These are phyloP conservation scores for Metschnikowia kofuensis DNA, from an alignment of 805 yeast genomes.

Conservation along the genomic window DNA sequence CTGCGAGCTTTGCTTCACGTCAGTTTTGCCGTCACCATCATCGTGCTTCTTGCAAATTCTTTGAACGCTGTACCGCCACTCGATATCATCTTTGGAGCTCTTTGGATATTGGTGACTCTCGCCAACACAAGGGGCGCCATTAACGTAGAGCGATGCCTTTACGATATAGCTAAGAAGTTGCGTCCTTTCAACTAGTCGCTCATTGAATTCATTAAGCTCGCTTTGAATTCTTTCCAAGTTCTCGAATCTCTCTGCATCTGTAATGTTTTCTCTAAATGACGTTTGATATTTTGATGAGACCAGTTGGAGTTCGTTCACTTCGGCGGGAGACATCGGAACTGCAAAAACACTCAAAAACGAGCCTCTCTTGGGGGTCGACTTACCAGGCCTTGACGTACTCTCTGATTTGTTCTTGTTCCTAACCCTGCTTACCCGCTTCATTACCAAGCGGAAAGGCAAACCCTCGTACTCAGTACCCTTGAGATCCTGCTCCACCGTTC, in stretches of 20 bases:
- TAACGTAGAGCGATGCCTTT: conserved; percentile 19
- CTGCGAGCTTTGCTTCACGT: background rate
- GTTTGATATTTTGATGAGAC: conserved; percentile 29
- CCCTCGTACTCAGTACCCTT: conserved; percentile 13
- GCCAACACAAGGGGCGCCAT: conserved; percentile 11
- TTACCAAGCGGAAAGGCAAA: conserved; percentile 28
- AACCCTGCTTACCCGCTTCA: conserved; percentile 14
- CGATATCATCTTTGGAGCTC: conserved; percentile 21
- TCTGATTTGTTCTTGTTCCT: background rate
- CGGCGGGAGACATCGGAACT: conserved; percentile 24
- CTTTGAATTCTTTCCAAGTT: conserved; percentile 25
- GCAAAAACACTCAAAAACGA: conserved; percentile 28
- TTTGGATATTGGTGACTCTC: conserved; percentile 25
- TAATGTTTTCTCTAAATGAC: conserved; percentile 27
- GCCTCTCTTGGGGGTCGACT: background rate
- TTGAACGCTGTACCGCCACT: conserved; percentile 21
- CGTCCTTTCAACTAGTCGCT: conserved; percentile 16
- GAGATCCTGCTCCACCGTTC: conserved; percentile 27
- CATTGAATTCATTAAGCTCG: conserved; percentile 26
- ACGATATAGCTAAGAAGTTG: conserved; percentile 23
- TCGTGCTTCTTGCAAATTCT: conserved; percentile 3
- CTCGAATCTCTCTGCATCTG: conserved; percentile 21
- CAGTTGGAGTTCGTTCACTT: conserved; percentile 24
- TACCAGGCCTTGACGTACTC: background rate
- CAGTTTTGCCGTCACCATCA: background rate